These are phyloP conservation scores for Thymus mandschuricus DNA, from an alignment of 257 asterid genomes.

Conservation along the genomic window DNA sequence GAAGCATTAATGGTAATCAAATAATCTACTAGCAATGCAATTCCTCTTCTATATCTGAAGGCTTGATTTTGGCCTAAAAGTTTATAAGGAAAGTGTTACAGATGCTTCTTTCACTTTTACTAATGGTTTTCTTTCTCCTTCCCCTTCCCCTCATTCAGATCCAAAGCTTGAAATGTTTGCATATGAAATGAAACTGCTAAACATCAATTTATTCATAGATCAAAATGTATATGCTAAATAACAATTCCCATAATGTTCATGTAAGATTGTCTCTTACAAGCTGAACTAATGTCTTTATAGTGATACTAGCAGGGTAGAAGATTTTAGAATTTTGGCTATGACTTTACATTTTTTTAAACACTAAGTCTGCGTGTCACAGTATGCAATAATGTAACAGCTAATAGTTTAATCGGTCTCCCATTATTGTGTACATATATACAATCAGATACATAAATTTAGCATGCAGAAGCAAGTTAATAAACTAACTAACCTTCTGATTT, in stretches of 20 bases:
- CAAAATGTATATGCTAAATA: not conserved
- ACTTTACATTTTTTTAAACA: not conserved
- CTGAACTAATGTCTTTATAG: slow-evolving; percentile 4
- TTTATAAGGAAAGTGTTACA: not conserved
- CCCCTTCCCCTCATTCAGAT: not conserved
- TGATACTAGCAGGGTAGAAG: not conserved
- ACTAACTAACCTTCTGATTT: slow-evolving; percentile 27
- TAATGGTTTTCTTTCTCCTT: not conserved
- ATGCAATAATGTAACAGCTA: too few relatives aligned
- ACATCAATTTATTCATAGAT: not conserved
- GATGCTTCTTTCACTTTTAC: not conserved
- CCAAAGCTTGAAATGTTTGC: slow-evolving; percentile 16
- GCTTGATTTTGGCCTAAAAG: not conserved
- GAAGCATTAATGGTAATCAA: not conserved
- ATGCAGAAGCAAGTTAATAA: not conserved
- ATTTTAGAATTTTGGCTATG: not conserved
- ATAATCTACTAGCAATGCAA: not conserved
- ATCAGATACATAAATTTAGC: not conserved
- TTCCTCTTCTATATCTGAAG: not conserved
- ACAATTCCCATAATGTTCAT: not conserved
- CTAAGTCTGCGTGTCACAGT: not conserved
- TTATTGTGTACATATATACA: not conserved
- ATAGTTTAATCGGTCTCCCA: not conserved
- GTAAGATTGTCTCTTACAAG: not conserved
- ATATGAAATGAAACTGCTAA: too few relatives aligned